Base-by-base conservation (phyloP, 257 asterid genomes). In the Datura wrightii region DNA sequence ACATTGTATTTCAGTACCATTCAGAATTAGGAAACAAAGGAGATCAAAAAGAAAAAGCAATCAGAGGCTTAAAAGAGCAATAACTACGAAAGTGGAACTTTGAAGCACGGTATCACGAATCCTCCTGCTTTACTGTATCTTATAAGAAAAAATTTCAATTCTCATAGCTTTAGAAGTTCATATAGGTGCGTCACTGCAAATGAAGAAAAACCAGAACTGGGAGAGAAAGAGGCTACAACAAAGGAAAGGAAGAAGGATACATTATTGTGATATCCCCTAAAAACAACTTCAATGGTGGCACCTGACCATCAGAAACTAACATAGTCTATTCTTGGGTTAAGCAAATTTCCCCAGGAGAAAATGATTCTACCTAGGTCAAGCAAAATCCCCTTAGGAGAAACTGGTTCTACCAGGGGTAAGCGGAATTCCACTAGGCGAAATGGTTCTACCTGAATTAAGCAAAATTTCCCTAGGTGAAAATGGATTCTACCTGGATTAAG, bases 11-110 rank as follows among this genome's bases (percentile, higher is more conserved):
- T 78, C 48, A 52, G 46, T 52, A 39, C 15, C 14, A 1, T 52
- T 67, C 13, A 34, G 6, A 16, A 53, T 55, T 41, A 66, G 72
- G 79, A 78, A 86, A 82, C 44, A 85, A 80, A 11, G 11, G n/a
- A 19, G 13, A 7, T 8, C 0, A 7, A 67, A 67, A 69, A 8
- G 36, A n/a, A 0, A 71, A 18, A 18, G 4, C 16, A 71, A 41
- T 70, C 8, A 0, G 52, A 67, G 19, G 4, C 36, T 18, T 54
- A 70, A 42, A 70, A 41, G 54, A 70, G 79, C 0, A 70, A 18
- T 42, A 71, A 42, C 13, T 71, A 71, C n/a, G 79, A 5, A 42
- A 62, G 9, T 44, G 2, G 18, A 70, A 42, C 55, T 71, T 41
- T 42, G 31, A 18, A 41, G 37, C 79, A 8, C 9, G 16, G 52